Percentiles rank a stretch among this genome's conserved stretches.
These are phyloP conservation scores for Climacium dendroides DNA, from an alignment of 225 moss, liverwort and hornwort genomes.

Conservation along the genomic window DNA sequence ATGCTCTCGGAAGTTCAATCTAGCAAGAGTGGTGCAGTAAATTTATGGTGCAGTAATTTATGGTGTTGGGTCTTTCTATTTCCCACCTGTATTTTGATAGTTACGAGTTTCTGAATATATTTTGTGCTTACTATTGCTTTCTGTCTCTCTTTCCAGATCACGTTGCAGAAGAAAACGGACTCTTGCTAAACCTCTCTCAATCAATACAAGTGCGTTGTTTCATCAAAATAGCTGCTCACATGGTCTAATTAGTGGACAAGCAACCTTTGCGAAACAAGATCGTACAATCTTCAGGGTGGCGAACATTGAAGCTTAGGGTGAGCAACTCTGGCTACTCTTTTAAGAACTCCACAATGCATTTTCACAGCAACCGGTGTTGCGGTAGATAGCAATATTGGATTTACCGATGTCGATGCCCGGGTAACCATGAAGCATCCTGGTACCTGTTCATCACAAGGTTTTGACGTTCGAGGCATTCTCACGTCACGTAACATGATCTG, in stretches of 20 bases:
- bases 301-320: neutral
- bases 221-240: neutral
- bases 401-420: neutral
- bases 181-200: neutral
- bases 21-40: neutral
- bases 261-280: neutral
- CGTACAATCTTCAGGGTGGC: neutral
- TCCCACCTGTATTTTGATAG: neutral
- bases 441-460: neutral
- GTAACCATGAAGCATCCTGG: neutral
- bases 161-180: neutral
- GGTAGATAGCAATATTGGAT: neutral
- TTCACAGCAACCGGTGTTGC: neutral
- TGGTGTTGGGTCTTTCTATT: neutral
- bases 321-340: neutral
- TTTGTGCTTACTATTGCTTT: neutral
- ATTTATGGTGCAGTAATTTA: too few relatives aligned
- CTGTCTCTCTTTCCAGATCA: constrained; percentile 10
- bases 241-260: neutral
- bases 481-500: neutral
- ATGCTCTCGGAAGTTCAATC: neutral
- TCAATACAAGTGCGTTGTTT: neutral
- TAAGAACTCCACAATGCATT: neutral
- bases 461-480: constrained; percentile 22
- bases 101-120: neutral